Base-by-base conservation (phyloP, 148 eudicot genomes). In the Diospyros lotus region DNA sequence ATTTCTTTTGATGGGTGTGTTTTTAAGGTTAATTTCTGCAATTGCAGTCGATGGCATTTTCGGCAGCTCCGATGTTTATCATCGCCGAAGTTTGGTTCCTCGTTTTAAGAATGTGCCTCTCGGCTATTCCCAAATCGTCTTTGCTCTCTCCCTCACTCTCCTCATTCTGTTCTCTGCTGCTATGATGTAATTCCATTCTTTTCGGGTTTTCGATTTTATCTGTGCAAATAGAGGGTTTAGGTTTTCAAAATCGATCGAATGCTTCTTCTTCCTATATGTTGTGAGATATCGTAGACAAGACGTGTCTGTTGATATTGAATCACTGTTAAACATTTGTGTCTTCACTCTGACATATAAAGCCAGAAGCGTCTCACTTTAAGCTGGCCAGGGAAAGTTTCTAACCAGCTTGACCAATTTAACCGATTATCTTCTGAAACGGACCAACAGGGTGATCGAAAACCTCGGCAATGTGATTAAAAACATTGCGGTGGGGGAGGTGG, bases 41-140 rank as follows among this genome's bases (percentile, higher is more conserved):
- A 75, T 58, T 81, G 89, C 88, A 86, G 92, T 89, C 90, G 45
- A 83, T 85, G 68, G 86, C 76, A 50, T 85, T 84, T 75, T 83
- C 90, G 43, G 85, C 87, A 42, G 90, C 56, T 55, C 90, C 90
- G 48, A 80, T 85, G 71, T 83, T 89, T n/a, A 58, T 77, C 4
- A 68, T 81, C 56, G 92, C 88, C 55, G 79, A 55, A 61, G 79
- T 79, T 64, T 89, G 90, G 92, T 81, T 89, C 73, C 44, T 85
- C 59, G 18, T 86, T 53, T 86, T 89, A 73, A 90, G 90, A 78
- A 75, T 89, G 43, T 79, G 78, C 71, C 79, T 89, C 68, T 79
- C 72, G 82, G 87, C 73, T 89, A 89, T 81, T 89, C 92, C 58
- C 84, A 86, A 69, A 63, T 65, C 67, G 84, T 84, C 86, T 89